phyloP scores from a whole-genome alignment of 2,329 filamentous ascomycete species.

The Lecanoromycetidae sp. region DNA sequence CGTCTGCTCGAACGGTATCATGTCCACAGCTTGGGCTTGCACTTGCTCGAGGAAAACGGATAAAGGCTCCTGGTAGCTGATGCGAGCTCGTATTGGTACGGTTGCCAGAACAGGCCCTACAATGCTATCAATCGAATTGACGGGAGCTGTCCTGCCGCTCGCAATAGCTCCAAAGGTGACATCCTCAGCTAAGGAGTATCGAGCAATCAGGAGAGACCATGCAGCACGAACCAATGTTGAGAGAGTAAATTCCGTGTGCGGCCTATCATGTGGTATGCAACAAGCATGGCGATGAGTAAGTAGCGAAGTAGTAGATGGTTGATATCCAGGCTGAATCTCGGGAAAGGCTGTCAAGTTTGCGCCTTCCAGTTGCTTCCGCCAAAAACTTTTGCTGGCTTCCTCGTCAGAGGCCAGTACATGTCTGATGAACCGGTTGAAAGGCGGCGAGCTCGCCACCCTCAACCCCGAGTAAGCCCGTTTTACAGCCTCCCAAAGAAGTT shows the following conservation, averaged over 20 bases:
- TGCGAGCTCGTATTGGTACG: constrained; percentile 31
- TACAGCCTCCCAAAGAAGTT: constrained; percentile 22
- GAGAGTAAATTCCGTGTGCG: constrained; percentile 16
- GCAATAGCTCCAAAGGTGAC: constrained; percentile 36
- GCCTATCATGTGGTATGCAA: background rate
- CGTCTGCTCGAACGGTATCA: constrained; percentile 5
- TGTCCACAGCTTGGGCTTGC: constrained; percentile 1
- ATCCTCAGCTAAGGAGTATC: constrained; percentile 36
- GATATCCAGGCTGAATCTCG: background rate
- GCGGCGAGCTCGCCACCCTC: constrained; percentile 7
- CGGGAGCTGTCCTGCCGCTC: constrained; percentile 26
- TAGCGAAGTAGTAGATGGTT: background rate
- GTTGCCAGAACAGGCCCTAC: constrained; percentile 31
- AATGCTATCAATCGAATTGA: constrained; percentile 28
- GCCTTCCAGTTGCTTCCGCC: constrained; percentile 3
- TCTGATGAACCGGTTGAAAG: constrained; percentile 26
- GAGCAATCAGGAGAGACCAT: constrained; percentile 35
- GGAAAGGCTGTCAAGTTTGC: constrained; percentile 1
- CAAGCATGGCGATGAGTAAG: background rate
- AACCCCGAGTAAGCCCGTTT: constrained; percentile 22
- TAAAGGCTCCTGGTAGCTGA: constrained; percentile 22
- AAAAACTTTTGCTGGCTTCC: constrained; percentile 21
- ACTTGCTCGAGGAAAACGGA: constrained; percentile 12
- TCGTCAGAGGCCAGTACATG: constrained; percentile 23
- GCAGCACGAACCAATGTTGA: constrained; percentile 32